A percentile compares a stretch with the other conserved stretches of the same genome.
Evolutionary conservation across 768 basidiomycete species (phyloP).

Genomic region (Pholiota microspora): DNA sequence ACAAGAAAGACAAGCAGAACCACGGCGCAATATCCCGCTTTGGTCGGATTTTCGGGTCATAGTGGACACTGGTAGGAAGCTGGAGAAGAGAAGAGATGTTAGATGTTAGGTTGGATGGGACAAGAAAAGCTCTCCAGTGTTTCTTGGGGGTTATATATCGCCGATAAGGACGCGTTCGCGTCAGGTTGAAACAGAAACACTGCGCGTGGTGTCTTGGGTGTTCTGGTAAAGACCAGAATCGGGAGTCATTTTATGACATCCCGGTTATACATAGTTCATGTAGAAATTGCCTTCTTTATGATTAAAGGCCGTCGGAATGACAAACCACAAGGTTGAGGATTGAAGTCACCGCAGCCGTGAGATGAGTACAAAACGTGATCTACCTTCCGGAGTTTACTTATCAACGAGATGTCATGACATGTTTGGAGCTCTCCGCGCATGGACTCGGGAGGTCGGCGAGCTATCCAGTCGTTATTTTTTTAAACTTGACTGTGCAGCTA

Average conservation of each 20-base stretch:
- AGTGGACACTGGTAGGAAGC: not conserved
- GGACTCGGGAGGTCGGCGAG: too few species aligned
- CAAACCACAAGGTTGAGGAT: conserved; percentile 2
- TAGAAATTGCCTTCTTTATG: not conserved
- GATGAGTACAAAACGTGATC: not conserved
- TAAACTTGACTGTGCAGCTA: not conserved
- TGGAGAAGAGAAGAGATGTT: not conserved
- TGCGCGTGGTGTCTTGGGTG: conserved; percentile 3
- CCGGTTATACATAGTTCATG: conserved; percentile 2
- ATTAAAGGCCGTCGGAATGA: conserved; percentile 6
- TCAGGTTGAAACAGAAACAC: not conserved
- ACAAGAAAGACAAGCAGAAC: conserved; percentile 43
- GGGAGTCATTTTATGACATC: conserved; percentile 11
- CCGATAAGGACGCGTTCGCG: conserved; percentile 8
- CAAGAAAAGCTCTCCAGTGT: not conserved
- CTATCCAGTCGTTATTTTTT: too few species aligned
- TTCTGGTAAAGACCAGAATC: conserved; percentile 18
- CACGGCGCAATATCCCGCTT: conserved; percentile 32
- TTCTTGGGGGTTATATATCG: conserved; percentile 4
- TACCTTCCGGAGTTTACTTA: not conserved
- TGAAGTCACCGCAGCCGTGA: not conserved
- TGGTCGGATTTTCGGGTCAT: conserved; percentile 24
- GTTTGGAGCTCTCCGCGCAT: not conserved
- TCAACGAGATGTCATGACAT: not conserved
- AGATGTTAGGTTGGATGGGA: not conserved